Evolutionary conservation across 805 yeast species (phyloP).

Genomic region (Yamadazyma kitorensis): DNA sequence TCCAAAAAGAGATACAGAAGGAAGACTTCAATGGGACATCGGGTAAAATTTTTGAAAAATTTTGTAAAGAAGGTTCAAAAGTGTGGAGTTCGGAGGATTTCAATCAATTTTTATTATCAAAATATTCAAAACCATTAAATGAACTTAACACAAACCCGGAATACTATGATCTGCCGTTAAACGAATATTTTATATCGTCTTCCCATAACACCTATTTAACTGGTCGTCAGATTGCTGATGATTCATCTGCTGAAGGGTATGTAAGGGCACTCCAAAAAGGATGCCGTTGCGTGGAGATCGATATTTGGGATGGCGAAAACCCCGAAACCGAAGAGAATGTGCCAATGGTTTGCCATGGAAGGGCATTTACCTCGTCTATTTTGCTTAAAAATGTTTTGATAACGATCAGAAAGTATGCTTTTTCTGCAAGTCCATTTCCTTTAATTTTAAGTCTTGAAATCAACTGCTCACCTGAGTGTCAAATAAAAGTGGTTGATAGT

Average conservation of each 20-base stretch:
- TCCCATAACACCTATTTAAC: slow-evolving; percentile 91
- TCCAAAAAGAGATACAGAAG: slow-evolving; percentile 44
- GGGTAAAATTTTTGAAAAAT: slow-evolving; percentile 24
- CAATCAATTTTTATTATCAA: slow-evolving; percentile 35
- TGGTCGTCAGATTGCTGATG: slow-evolving; percentile 87
- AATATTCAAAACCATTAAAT: slow-evolving; percentile 19
- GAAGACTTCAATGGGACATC: slow-evolving; percentile 15
- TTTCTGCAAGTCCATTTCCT: slow-evolving; percentile 84
- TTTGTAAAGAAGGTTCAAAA: slow-evolving; percentile 15
- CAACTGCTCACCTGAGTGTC: slow-evolving; percentile 70
- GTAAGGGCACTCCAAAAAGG: slow-evolving; percentile 85
- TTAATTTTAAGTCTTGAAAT: slow-evolving; percentile 82
- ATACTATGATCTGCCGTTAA: slow-evolving; percentile 55
- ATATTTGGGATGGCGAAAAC: slow-evolving; percentile 84
- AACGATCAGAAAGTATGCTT: slow-evolving; percentile 80
- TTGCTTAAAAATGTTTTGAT: slow-evolving; percentile 66
- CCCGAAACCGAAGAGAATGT: slow-evolving; percentile 33
- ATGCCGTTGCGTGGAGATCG: slow-evolving; percentile 92
- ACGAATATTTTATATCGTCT: slow-evolving; percentile 85
- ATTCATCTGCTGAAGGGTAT: slow-evolving; percentile 86
- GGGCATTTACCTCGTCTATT: slow-evolving; percentile 75
- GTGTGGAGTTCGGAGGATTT: slow-evolving; percentile 27
- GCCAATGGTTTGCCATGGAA: slow-evolving; percentile 90
- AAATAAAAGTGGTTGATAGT: slow-evolving; percentile 51
- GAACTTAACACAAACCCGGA: slow-evolving; percentile 10